Evolutionary conservation across 441 rosid species (phyloP), one percentile per base, ranked within the genome.

Genomic region (Gossypium aridum): DNA sequence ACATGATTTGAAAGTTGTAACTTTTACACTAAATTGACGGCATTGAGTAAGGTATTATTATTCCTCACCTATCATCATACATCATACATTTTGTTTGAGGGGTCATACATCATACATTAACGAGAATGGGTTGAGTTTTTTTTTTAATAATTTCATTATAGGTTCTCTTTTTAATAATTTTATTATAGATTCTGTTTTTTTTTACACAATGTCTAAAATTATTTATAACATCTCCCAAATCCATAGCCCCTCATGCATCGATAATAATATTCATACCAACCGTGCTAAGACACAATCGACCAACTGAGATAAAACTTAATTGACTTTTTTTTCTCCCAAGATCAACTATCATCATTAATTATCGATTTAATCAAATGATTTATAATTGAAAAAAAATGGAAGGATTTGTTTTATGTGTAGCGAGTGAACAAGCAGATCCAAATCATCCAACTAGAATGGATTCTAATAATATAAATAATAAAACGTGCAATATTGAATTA

Each of bases 171-270:
- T 34, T 6, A 5, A 34, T 34, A 34, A 6, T 6, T 1, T 34
- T 0, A 34, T 6, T 34, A 34, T 34, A 34, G 0, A 0, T 31
- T 6, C 1, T 31, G 0, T 0, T 31, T 34, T 4, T 31, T 31
- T 34, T 5, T 34, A 31, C 0, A 34, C 0, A 6, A 34, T 0
- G 0, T 34, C 0, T 34, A 34, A 0, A 34, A 34, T 0, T 5
- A 34, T 0, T 0, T 1, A 34, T 34, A 34, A 0, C 0, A 0
- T 0, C 1, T 34, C 7, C 0, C 0, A 34, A 31, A 31, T 31
- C 6, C 0, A 31, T 31, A 31, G 1, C 1, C 1, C 6, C 5
- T 28, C 6, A 4, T 4, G 6, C 1, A 28, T 28, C 34, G 0
- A 28, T 0, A 28, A 28, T 28, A 28, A 4, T 4, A 0, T 4